Percentiles rank a stretch among this genome's conserved stretches.
phyloP scores from a whole-genome alignment of 2,329 filamentous ascomycete species.

The Cercospora sp. region DNA sequence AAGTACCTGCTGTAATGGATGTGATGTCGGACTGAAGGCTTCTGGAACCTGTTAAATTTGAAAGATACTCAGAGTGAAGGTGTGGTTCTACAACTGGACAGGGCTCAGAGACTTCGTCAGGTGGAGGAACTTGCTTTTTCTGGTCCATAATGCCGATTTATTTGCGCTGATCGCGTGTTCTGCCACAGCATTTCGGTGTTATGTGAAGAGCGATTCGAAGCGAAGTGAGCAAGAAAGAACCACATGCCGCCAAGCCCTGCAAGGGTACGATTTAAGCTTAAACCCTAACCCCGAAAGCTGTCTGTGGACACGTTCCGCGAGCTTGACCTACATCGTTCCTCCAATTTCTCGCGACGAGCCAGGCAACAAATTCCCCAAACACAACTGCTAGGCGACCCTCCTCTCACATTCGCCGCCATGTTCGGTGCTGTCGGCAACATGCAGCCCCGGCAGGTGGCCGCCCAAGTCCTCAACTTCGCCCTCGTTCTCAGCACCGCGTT shows the following conservation, averaged over 20 bases:
- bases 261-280: conserved; percentile 1
- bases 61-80: too few relatives aligned
- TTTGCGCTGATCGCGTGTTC: too few relatives aligned
- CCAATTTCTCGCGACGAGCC: not conserved
- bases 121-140: too few relatives aligned
- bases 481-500: conserved; percentile 88
- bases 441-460: conserved; percentile 77
- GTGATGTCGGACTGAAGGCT: too few relatives aligned
- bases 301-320: conserved; percentile 3
- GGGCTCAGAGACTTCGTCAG: too few relatives aligned
- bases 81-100: too few relatives aligned
- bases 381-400: too few relatives aligned
- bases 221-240: not conserved
- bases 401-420: too few relatives aligned
- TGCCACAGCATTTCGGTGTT: too few relatives aligned
- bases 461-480: conserved; percentile 85
- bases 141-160: too few relatives aligned
- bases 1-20: too few relatives aligned
- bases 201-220: not conserved
- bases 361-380: not conserved
- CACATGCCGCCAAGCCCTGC: conserved; percentile 5
- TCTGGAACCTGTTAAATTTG: too few relatives aligned
- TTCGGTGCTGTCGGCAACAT: conserved; percentile 62
- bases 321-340: not conserved
- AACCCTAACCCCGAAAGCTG: conserved; percentile 5